Percentiles rank a stretch among this genome's conserved stretches.
Conservation (phyloP, 345 rosid genomes). For the Toxicodendron radicans region DNA sequence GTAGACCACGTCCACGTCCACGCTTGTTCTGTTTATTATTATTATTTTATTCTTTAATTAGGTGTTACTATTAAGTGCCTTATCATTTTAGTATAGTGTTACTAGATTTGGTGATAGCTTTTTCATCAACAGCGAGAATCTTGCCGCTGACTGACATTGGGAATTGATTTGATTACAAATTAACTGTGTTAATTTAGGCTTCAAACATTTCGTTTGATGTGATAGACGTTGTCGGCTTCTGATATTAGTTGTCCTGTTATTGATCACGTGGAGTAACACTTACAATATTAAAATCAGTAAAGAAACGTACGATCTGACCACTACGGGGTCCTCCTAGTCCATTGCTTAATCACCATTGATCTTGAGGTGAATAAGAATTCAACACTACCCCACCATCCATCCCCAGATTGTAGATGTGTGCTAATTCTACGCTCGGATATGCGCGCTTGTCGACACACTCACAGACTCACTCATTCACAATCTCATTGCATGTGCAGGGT, state of each 20-base stretch:
- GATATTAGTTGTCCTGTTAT: too few species aligned
- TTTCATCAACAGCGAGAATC: conserved; percentile 29
- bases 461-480: too few species aligned
- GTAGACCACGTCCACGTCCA: too few species aligned
- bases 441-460: not conserved
- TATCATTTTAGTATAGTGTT: not conserved
- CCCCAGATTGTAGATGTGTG: not conserved
- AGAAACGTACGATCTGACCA: not conserved
- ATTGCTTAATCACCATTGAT: not conserved
- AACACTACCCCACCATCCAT: not conserved
- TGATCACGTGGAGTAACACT: not conserved
- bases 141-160: conserved; percentile 26
- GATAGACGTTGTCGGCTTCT: too few species aligned
- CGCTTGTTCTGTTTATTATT: not conserved
- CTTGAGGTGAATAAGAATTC: not conserved
- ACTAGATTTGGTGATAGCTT: not conserved
- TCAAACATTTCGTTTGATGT: not conserved
- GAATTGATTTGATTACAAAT: conserved; percentile 8
- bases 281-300: not conserved
- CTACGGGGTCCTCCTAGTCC: not conserved
- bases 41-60: not conserved
- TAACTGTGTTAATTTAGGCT: not conserved
- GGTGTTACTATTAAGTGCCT: too few species aligned
- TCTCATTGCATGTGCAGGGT: conserved; percentile 43
- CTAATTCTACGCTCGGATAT: not conserved